Percentiles rank a stretch among this genome's conserved stretches.
Evolutionary conservation across 768 basidiomycete species (phyloP).

Genomic region (Trametes cinnabarina): DNA sequence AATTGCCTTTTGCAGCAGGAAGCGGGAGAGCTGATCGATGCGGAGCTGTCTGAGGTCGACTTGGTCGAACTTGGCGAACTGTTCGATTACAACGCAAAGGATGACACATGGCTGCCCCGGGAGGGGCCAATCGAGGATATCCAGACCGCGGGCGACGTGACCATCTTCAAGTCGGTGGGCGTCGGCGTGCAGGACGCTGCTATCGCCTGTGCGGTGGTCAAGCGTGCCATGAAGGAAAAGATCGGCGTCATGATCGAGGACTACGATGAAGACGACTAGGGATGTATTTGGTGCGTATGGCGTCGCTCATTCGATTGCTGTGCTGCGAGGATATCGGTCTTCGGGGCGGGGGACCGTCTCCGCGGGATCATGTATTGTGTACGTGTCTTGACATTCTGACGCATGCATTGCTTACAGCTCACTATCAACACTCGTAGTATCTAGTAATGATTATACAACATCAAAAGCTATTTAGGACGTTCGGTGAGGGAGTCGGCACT

Average conservation of each 20-base stretch:
- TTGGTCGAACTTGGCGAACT: constrained; percentile 73
- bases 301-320: neutral
- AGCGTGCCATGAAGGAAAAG: constrained; percentile 52
- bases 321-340: no score
- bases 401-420: no score
- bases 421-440: no score
- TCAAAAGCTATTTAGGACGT: no score
- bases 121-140: constrained; percentile 16
- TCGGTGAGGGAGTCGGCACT: no score
- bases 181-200: constrained; percentile 86
- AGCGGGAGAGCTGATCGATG: constrained; percentile 78
- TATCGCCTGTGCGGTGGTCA: constrained; percentile 67
- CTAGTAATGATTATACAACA: no score
- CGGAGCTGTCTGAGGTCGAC: constrained; percentile 37
- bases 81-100: constrained; percentile 27
- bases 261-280: constrained; percentile 15
- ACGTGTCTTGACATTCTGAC: neutral
- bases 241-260: constrained; percentile 47
- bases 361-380: neutral
- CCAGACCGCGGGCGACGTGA: constrained; percentile 40
- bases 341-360: neutral
- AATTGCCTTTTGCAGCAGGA: constrained; percentile 45
- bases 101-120: constrained; percentile 10
- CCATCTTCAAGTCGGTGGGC: constrained; percentile 88
- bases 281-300: constrained; percentile 11